Evolutionary conservation across 257 asterid genomes (phyloP).

Genomic region (Orobanche coerulescens): DNA sequence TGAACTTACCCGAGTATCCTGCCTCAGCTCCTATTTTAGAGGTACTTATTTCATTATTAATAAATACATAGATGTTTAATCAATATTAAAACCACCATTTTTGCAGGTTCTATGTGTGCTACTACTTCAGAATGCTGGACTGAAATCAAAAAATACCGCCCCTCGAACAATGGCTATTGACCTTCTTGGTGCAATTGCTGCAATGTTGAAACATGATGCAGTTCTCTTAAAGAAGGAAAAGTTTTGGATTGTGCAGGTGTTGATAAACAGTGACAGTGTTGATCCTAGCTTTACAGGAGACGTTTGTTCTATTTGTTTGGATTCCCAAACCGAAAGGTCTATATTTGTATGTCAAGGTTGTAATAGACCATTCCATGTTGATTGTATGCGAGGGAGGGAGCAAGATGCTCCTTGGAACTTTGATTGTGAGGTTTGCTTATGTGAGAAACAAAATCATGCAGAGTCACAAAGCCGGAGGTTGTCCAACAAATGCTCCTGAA

Average conservation of each 20-base stretch:
- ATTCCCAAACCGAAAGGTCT: slow-evolving; percentile 43
- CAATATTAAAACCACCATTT: slow-evolving; percentile 30
- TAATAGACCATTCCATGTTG: slow-evolving; percentile 67
- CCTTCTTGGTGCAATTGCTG: slow-evolving; percentile 95
- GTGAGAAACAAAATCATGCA: slow-evolving; percentile 62
- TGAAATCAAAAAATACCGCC: slow-evolving; percentile 75
- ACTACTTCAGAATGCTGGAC: slow-evolving; percentile 95
- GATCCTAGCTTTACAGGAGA: slow-evolving; percentile 36
- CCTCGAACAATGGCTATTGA: slow-evolving; percentile 98
- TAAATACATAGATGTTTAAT: slow-evolving; percentile 15
- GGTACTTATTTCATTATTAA: slow-evolving; percentile 39
- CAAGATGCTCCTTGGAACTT: slow-evolving; percentile 48
- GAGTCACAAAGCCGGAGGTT: slow-evolving; percentile 57
- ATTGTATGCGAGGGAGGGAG: slow-evolving; percentile 70
- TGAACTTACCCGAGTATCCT: slow-evolving; percentile 96
- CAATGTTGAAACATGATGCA: slow-evolving; percentile 91
- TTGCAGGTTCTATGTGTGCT: slow-evolving; percentile 92
- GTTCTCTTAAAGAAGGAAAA: slow-evolving; percentile 57
- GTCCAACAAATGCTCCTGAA: slow-evolving; percentile 91
- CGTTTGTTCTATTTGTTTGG: slow-evolving; percentile 74
- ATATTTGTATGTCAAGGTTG: slow-evolving; percentile 68
- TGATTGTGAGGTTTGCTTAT: slow-evolving; percentile 64
- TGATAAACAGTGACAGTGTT: slow-evolving; percentile 36
- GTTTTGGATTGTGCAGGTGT: slow-evolving; percentile 75
- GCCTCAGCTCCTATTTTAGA: slow-evolving; percentile 88